Conservation (phyloP, 257 asterid genomes). For the Solanum bulbocastanum region DNA sequence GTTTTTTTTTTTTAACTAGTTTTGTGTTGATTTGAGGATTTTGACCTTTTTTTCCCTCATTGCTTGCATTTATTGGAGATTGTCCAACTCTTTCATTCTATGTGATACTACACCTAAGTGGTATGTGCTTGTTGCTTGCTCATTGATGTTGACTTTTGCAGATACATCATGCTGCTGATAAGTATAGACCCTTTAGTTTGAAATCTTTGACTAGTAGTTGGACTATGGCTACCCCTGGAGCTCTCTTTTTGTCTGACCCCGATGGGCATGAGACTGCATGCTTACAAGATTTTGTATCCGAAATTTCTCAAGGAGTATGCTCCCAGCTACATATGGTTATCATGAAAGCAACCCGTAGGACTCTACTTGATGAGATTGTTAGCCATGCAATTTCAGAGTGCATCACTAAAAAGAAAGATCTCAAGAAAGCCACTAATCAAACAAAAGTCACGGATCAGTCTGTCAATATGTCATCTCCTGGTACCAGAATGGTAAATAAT, state of each 20-base stretch:
- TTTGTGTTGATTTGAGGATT: not conserved
- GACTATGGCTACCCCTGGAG: conserved; percentile 35
- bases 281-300: conserved; percentile 35
- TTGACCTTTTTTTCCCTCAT: not conserved
- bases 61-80: not conserved
- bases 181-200: conserved; percentile 46
- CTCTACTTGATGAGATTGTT: conserved; percentile 78
- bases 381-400: conserved; percentile 54
- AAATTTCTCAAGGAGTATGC: conserved; percentile 63
- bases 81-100: not conserved
- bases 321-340: conserved; percentile 66
- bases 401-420: conserved; percentile 40
- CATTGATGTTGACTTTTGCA: conserved; percentile 26
- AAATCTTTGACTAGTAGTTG: conserved; percentile 45
- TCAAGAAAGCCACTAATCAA: conserved; percentile 21
- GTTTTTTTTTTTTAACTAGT: not conserved
- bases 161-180: conserved; percentile 57
- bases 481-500: conserved; percentile 31
- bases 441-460: conserved; percentile 23
- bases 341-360: conserved; percentile 83
- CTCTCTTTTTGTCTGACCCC: conserved; percentile 17
- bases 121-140: conserved; percentile 3
- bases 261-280: conserved; percentile 23
- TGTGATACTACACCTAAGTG: not conserved
- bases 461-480: conserved; percentile 18